phyloP scores from a whole-genome alignment of 352 stramenopile genomes.

The Pythium volutum region DNA sequence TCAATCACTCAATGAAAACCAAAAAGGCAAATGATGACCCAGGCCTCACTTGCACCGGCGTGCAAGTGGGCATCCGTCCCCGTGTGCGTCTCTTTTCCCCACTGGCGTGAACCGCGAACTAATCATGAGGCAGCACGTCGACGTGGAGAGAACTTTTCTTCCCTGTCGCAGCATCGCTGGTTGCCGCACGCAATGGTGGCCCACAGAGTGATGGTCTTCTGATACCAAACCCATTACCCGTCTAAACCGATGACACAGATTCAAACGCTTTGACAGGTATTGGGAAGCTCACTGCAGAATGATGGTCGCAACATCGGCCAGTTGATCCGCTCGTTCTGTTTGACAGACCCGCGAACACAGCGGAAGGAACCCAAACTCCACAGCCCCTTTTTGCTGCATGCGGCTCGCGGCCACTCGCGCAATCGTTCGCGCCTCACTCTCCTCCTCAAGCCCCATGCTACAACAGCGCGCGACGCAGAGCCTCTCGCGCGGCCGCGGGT shows the following conservation, averaged over 20 bases:
- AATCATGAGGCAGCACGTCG: slow-evolving; percentile 15
- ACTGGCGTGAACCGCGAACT: slow-evolving; percentile 5
- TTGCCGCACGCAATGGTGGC: background rate
- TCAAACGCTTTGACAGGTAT: slow-evolving; percentile 3
- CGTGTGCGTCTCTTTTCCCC: background rate
- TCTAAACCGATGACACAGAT: background rate
- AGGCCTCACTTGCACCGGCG: too few species aligned
- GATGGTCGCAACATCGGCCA: slow-evolving; percentile 12
- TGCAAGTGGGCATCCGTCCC: background rate
- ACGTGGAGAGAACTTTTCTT: slow-evolving; percentile 11
- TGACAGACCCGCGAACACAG: background rate
- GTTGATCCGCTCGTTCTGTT: slow-evolving; percentile 12
- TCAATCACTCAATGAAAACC: background rate
- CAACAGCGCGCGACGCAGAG: slow-evolving; percentile 13
- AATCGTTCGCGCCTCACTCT: background rate
- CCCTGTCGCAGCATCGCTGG: slow-evolving; percentile 13
- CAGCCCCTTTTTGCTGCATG: background rate
- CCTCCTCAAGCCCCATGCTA: slow-evolving; percentile 9
- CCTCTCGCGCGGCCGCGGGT: slow-evolving; percentile 26
- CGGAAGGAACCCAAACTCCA: slow-evolving; percentile 8
- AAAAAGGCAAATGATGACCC: too few species aligned
- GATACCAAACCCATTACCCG: too few species aligned
- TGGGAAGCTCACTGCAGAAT: slow-evolving; percentile 19
- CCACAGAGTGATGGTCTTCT: background rate
- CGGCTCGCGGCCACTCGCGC: background rate